A percentile compares a stretch with the other conserved stretches of the same genome.
Conservation (phyloP, 257 asterid species). For the Nicotiana benthamiana region DNA sequence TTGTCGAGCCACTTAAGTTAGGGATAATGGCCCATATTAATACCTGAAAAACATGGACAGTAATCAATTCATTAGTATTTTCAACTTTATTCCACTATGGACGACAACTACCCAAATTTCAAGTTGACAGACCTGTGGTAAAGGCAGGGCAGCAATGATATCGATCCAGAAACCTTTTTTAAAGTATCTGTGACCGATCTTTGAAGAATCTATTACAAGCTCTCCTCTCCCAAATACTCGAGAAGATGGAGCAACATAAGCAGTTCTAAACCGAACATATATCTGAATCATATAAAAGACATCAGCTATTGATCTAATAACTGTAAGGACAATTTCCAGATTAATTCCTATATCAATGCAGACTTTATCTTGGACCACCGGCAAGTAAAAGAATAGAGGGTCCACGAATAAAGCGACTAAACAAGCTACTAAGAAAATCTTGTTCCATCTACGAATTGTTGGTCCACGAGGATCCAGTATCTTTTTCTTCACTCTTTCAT, state of each 20-base stretch:
- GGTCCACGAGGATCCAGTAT: constrained; percentile 92
- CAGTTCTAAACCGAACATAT: constrained; percentile 60
- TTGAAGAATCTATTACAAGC: constrained; percentile 73
- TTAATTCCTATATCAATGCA: constrained; percentile 68
- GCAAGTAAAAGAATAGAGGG: constrained; percentile 87
- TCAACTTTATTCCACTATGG: not conserved
- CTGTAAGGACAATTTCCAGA: constrained; percentile 58
- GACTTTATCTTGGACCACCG: constrained; percentile 34
- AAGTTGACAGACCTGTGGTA: constrained; percentile 71
- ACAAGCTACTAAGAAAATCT: constrained; percentile 76
- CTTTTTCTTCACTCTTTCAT: constrained; percentile 60
- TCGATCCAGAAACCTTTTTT: constrained; percentile 61
- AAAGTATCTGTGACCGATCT: constrained; percentile 57
- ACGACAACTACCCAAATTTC: not conserved
- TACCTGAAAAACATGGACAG: constrained; percentile 28
- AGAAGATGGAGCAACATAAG: constrained; percentile 95
- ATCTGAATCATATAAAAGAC: constrained; percentile 67
- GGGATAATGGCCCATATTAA: constrained; percentile 74
- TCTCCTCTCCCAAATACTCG: constrained; percentile 98
- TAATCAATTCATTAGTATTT: not conserved
- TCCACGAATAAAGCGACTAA: constrained; percentile 81
- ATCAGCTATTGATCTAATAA: constrained; percentile 69
- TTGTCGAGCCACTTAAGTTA: constrained; percentile 58
- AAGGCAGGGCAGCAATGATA: constrained; percentile 73
- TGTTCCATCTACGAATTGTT: constrained; percentile 73